These are phyloP conservation scores for Fusarium avenaceum DNA, from an alignment of 2,329 filamentous ascomycete species.

Conservation along the genomic window DNA sequence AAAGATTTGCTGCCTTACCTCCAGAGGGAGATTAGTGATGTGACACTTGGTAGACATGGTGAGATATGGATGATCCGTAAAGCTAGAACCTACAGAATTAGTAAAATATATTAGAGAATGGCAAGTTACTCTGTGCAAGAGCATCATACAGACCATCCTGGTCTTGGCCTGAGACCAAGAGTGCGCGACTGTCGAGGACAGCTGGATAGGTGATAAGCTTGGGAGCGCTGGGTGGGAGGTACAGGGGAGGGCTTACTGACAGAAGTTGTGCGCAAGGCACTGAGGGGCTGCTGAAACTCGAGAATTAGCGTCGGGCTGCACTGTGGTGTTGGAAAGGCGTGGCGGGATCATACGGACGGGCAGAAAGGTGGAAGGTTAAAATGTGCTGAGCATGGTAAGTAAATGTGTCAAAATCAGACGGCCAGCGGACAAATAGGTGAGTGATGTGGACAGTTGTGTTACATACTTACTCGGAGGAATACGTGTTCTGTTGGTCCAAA, in stretches of 20 bases:
- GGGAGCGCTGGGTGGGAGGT: not conserved
- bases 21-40: slow-evolving; percentile 5
- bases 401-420: no score
- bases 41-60: not conserved
- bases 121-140: no score
- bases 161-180: not conserved
- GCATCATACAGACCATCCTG: no score
- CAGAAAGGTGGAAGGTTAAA: not conserved
- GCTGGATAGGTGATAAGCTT: not conserved
- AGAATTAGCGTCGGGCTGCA: not conserved
- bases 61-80: not conserved
- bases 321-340: no score
- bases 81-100: not conserved
- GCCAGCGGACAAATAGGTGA: no score
- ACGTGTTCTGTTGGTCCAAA: not conserved
- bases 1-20: slow-evolving; percentile 35
- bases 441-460: no score
- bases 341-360: not conserved
- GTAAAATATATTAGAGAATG: not conserved
- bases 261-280: not conserved
- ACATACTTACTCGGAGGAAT: not conserved
- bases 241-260: not conserved
- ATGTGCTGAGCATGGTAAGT: not conserved
- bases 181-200: not conserved
- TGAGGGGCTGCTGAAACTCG: not conserved